phyloP scores from a whole-genome alignment of 805 yeast genomes.

The Schwanniomyces sp. region DNA sequence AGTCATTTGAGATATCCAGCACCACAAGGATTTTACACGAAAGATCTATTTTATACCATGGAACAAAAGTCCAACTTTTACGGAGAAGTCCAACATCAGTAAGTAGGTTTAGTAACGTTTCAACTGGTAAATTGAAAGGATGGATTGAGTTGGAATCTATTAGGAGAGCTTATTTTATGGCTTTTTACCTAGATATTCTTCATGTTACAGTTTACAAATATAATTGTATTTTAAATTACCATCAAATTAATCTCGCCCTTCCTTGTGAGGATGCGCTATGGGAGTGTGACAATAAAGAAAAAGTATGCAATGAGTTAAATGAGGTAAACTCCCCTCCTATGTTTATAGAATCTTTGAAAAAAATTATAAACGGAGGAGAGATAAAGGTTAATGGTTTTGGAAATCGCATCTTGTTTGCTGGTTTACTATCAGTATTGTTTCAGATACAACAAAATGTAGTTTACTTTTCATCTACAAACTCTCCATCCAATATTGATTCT shows the following conservation, averaged over 20 bases:
- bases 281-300: constrained; percentile 10
- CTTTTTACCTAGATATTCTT: constrained; percentile 25
- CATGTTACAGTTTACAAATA: constrained; percentile 37
- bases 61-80: constrained; percentile 47
- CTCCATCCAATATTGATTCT: constrained; percentile 21
- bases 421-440: constrained; percentile 21
- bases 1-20: constrained; percentile 70
- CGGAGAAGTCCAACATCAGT: constrained; percentile 32
- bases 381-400: constrained; percentile 23
- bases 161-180: constrained; percentile 36
- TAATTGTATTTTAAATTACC: constrained; percentile 21
- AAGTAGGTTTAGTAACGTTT: constrained; percentile 37
- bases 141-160: constrained; percentile 40
- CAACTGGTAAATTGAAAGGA: constrained; percentile 21
- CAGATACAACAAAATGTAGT: constrained; percentile 26
- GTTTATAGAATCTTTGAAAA: constrained; percentile 21
- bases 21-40: constrained; percentile 68
- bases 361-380: constrained; percentile 18
- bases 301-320: neutral
- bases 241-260: constrained; percentile 25
- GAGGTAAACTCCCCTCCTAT: constrained; percentile 19
- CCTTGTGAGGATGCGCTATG: constrained; percentile 30
- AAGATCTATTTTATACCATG: constrained; percentile 81
- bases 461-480: constrained; percentile 17
- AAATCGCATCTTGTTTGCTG: constrained; percentile 19